Percentiles rank a stretch among this genome's conserved stretches.
phyloP scores from a whole-genome alignment of 345 rosid genomes.

The Sonneratia alba region DNA sequence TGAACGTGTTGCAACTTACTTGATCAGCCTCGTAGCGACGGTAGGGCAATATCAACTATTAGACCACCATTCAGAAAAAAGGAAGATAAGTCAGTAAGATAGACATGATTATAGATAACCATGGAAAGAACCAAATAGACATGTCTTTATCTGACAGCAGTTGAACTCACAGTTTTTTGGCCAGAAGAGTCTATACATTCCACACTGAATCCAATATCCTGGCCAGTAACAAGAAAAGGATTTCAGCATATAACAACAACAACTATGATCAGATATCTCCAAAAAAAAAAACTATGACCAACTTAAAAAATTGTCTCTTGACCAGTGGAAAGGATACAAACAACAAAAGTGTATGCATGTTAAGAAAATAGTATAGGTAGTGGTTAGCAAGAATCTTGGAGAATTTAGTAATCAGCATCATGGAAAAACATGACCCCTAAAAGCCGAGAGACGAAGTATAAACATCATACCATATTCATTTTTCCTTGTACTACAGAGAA shows the following conservation, averaged over 20 bases:
- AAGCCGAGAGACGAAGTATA: constrained; percentile 10
- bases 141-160: neutral
- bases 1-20: constrained; percentile 33
- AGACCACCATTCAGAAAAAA: constrained; percentile 10
- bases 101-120: neutral
- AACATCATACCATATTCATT: constrained; percentile 54
- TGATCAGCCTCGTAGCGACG: constrained; percentile 79
- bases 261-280: neutral
- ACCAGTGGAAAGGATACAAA: neutral
- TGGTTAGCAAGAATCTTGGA: no score
- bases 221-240: constrained; percentile 10
- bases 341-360: neutral
- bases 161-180: constrained; percentile 57
- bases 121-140: neutral
- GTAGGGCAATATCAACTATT: constrained; percentile 77
- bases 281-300: neutral
- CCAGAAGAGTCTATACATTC: constrained; percentile 61
- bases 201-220: constrained; percentile 97
- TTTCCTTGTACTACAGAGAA: constrained; percentile 79
- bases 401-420: neutral
- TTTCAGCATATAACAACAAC: neutral
- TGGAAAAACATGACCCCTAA: no score
- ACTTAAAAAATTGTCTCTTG: neutral
- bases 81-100: neutral
- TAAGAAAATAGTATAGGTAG: neutral